A percentile compares a stretch with the other conserved stretches of the same genome.
Evolutionary conservation across 257 asterid species (phyloP).

Genomic region (Nicotiana sylvestris): DNA sequence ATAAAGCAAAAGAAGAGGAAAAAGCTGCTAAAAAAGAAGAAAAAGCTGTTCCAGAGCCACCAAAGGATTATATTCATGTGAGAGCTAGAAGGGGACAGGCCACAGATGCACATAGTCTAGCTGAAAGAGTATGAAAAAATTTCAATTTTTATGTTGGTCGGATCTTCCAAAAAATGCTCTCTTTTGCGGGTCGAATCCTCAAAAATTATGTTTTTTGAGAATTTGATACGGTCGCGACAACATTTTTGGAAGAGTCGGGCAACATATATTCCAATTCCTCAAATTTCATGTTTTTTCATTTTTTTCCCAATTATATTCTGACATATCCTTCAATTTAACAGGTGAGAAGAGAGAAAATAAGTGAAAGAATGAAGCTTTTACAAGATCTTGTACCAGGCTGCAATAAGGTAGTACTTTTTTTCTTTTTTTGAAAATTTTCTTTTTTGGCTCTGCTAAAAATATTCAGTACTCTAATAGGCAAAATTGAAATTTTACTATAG

Average conservation of each 20-base stretch:
- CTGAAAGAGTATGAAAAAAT: slow-evolving; percentile 63
- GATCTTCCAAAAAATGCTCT: too few relatives aligned
- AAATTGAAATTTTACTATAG: slow-evolving; percentile 15
- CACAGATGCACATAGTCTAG: slow-evolving; percentile 93
- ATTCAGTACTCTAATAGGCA: background rate
- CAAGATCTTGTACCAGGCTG: slow-evolving; percentile 98
- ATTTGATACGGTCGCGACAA: background rate
- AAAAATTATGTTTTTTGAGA: background rate
- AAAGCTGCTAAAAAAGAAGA: slow-evolving; percentile 24
- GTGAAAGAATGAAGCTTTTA: slow-evolving; percentile 81
- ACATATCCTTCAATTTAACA: slow-evolving; percentile 11
- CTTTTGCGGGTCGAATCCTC: too few relatives aligned
- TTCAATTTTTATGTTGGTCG: background rate
- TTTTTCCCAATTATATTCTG: background rate
- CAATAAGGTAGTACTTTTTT: slow-evolving; percentile 55
- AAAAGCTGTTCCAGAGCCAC: slow-evolving; percentile 45
- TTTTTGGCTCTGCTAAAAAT: background rate
- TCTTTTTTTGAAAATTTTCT: background rate
- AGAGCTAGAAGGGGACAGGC: slow-evolving; percentile 97
- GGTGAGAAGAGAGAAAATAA: slow-evolving; percentile 89
- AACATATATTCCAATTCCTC: background rate
- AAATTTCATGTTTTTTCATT: background rate
- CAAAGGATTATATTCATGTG: slow-evolving; percentile 87
- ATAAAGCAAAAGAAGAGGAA: slow-evolving; percentile 25
- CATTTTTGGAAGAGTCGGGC: background rate